Percentiles rank a stretch among this genome's conserved stretches.
Conservation (phyloP, 108 stramenopile genomes). For the Skeletonema costatum region DNA sequence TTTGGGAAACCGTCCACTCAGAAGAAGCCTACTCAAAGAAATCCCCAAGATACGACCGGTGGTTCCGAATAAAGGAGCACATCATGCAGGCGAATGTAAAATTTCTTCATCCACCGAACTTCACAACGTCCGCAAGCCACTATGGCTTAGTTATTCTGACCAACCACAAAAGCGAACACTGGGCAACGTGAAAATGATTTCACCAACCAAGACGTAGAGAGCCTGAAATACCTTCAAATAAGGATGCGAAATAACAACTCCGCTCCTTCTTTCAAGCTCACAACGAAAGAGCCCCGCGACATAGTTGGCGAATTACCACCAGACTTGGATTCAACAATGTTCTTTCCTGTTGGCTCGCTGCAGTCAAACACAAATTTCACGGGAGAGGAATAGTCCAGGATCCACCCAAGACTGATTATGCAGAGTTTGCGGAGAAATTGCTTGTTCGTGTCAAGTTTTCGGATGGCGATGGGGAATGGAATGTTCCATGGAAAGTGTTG, state of each 20-base stretch:
- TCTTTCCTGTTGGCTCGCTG: conserved; percentile 74
- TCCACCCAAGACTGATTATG: conserved; percentile 44
- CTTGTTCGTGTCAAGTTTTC: conserved; percentile 41
- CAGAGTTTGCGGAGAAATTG: conserved; percentile 43
- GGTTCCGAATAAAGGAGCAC: background rate
- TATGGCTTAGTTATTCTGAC: background rate
- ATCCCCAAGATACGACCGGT: conserved; percentile 1
- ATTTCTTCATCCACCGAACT: background rate
- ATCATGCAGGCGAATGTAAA: background rate
- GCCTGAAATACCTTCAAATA: background rate
- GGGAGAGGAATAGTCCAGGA: conserved; percentile 69
- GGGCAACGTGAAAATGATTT: background rate
- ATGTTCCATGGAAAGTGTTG: conserved; percentile 31
- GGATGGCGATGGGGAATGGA: conserved; percentile 15
- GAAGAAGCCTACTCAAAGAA: conserved; percentile 3
- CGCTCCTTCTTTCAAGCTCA: conserved; percentile 2
- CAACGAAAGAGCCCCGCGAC: background rate
- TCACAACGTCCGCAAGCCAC: background rate
- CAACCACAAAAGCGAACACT: background rate
- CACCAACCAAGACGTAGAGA: background rate
- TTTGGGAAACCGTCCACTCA: conserved; percentile 27
- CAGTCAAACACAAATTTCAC: conserved; percentile 59
- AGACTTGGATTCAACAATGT: conserved; percentile 64
- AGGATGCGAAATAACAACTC: background rate
- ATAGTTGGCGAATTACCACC: conserved; percentile 25